These are phyloP conservation scores for Nannizzia gypsea DNA, from an alignment of 2,329 filamentous ascomycete species.

Conservation along the genomic window DNA sequence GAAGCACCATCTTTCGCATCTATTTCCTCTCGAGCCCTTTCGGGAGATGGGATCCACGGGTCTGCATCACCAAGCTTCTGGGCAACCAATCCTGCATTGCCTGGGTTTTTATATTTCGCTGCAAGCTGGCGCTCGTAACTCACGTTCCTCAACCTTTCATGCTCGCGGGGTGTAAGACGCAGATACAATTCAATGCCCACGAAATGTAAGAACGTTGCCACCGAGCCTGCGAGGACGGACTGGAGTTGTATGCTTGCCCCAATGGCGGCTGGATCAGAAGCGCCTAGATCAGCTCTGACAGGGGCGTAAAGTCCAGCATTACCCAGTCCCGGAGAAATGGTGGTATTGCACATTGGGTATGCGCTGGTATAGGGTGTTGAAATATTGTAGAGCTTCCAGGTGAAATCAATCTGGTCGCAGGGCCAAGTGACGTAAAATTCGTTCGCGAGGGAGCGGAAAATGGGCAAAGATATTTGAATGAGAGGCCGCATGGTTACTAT, in stretches of 20 bases:
- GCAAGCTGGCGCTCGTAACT: slow-evolving; percentile 47
- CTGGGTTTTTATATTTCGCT: slow-evolving; percentile 41
- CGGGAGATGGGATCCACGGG: not conserved
- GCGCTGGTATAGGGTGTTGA: not conserved
- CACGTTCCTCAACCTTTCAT: slow-evolving; percentile 42
- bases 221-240: not conserved
- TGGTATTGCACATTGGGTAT: not conserved
- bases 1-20: not conserved
- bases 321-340: not conserved
- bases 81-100: slow-evolving; percentile 36
- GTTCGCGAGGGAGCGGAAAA: not conserved
- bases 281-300: not conserved
- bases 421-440: not conserved
- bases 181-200: slow-evolving; percentile 42
- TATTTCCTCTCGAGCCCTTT: too few species aligned
- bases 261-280: not conserved
- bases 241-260: not conserved
- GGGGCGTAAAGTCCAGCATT: not conserved
- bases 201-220: slow-evolving; percentile 42
- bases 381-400: not conserved
- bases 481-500: not conserved
- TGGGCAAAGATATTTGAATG: not conserved
- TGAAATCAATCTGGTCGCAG: not conserved
- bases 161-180: slow-evolving; percentile 42
- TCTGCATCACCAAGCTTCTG: not conserved